Evolutionary conservation across 2,329 filamentous ascomycete species (phyloP).

Genomic region (Phialophora macrospora): DNA sequence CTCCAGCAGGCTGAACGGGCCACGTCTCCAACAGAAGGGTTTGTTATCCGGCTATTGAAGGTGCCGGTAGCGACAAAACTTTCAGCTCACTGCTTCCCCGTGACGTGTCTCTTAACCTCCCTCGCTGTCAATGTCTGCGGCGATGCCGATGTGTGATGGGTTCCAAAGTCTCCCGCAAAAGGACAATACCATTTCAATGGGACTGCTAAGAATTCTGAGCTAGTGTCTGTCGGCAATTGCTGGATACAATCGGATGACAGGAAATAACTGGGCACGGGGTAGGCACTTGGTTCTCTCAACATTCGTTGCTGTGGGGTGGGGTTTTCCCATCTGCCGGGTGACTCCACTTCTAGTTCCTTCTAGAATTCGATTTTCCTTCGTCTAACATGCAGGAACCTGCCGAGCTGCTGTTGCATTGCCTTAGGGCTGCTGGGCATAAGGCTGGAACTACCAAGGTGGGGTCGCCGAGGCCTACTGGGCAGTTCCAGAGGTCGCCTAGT

Average conservation of each 20-base stretch:
- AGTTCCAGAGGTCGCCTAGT: constrained; percentile 21
- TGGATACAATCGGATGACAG: constrained; percentile 2
- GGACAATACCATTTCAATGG: neutral
- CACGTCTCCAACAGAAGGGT: neutral
- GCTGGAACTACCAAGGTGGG: constrained; percentile 16
- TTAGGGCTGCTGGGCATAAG: constrained; percentile 17
- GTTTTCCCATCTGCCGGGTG: constrained; percentile 6
- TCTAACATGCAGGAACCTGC: constrained; percentile 32
- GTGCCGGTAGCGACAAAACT: neutral
- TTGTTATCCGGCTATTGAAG: neutral
- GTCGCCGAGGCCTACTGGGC: neutral
- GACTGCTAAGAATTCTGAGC: neutral
- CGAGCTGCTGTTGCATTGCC: constrained; percentile 28
- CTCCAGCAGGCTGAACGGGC: neutral
- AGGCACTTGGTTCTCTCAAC: neutral
- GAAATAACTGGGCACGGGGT: neutral
- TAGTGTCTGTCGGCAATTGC: neutral
- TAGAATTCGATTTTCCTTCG: constrained; percentile 24
- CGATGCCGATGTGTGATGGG: neutral
- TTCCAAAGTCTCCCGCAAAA: neutral
- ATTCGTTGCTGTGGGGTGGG: neutral
- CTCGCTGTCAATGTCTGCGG: neutral
- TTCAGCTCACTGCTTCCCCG: neutral
- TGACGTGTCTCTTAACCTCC: neutral
- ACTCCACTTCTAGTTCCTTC: constrained; percentile 19